Conservation (phyloP, 371 early-diverging fungal species). For the Zopfochytrium polystomum region DNA sequence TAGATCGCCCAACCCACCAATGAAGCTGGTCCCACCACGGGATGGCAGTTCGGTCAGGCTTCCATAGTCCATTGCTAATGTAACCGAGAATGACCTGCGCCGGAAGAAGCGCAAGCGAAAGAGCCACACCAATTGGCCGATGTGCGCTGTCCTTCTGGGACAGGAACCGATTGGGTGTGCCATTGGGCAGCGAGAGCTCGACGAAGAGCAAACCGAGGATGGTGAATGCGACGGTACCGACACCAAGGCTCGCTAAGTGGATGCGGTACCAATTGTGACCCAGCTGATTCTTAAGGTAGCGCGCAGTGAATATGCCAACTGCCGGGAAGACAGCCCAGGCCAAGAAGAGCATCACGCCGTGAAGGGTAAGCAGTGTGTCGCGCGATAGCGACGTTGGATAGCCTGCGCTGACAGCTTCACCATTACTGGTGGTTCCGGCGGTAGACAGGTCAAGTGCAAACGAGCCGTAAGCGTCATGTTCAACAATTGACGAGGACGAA, state of each 20-base stretch:
- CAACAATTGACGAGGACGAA: not conserved
- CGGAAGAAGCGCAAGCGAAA: conserved; percentile 15
- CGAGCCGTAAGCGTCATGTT: conserved; percentile 18
- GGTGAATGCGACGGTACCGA: conserved; percentile 9
- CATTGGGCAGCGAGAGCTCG: conserved; percentile 13
- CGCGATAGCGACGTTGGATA: not conserved
- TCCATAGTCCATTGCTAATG: conserved; percentile 26
- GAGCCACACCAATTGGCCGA: conserved; percentile 14
- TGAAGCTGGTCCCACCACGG: conserved; percentile 39
- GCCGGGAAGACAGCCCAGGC: conserved; percentile 36
- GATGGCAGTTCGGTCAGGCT: conserved; percentile 18
- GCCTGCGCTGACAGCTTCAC: no score
- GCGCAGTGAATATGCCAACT: conserved; percentile 33
- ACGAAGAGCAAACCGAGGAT: conserved; percentile 16
- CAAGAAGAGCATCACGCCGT: conserved; percentile 35
- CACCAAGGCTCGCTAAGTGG: conserved; percentile 24
- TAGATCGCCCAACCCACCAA: conserved; percentile 35
- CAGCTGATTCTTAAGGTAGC: conserved; percentile 27
- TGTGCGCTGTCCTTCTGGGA: conserved; percentile 16
- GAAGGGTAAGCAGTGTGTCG: conserved; percentile 8
- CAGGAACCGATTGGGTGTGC: conserved; percentile 10
- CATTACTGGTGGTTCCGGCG: conserved; percentile 9
- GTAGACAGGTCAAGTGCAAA: conserved; percentile 18
- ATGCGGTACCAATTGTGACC: conserved; percentile 35
- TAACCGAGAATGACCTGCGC: conserved; percentile 34